These are phyloP conservation scores for Tolypocladium album DNA, from an alignment of 2,329 filamentous ascomycete genomes.

Conservation along the genomic window DNA sequence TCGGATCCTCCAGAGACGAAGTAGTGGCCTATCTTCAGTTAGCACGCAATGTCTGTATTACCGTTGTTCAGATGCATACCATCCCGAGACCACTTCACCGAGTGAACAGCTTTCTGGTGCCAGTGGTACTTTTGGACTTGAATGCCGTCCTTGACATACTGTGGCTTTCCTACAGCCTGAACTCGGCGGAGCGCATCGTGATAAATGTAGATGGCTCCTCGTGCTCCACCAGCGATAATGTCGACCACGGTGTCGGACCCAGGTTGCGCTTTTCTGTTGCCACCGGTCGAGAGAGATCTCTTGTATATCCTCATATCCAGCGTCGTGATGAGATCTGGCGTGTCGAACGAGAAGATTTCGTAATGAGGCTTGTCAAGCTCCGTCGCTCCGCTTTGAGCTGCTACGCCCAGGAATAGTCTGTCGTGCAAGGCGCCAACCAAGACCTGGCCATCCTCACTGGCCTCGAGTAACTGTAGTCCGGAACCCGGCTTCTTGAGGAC, in stretches of 20 bases:
- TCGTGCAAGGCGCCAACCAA: slow-evolving; percentile 34
- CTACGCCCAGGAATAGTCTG: slow-evolving; percentile 23
- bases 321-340: slow-evolving; percentile 53
- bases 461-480: slow-evolving; percentile 31
- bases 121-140: slow-evolving; percentile 69
- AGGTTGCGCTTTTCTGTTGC: slow-evolving; percentile 13
- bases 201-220: slow-evolving; percentile 74
- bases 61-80: slow-evolving; percentile 38
- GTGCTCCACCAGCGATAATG: slow-evolving; percentile 64
- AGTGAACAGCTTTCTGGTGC: slow-evolving; percentile 76
- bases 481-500: slow-evolving; percentile 22
- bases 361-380: slow-evolving; percentile 26
- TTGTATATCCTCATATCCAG: slow-evolving; percentile 47
- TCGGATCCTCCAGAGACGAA: slow-evolving; percentile 87
- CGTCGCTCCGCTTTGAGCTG: slow-evolving; percentile 10
- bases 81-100: slow-evolving; percentile 86
- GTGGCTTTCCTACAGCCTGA: slow-evolving; percentile 27
- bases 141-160: slow-evolving; percentile 34
- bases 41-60: slow-evolving; percentile 11
- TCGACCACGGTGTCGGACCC: slow-evolving; percentile 43
- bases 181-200: slow-evolving; percentile 58
- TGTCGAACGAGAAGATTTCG: slow-evolving; percentile 47
- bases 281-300: slow-evolving; percentile 5
- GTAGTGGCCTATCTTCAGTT: slow-evolving; percentile 61
- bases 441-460: slow-evolving; percentile 42